Conservation (phyloP, 2,329 filamentous ascomycete species). For the Pseudonectria foliicola region DNA sequence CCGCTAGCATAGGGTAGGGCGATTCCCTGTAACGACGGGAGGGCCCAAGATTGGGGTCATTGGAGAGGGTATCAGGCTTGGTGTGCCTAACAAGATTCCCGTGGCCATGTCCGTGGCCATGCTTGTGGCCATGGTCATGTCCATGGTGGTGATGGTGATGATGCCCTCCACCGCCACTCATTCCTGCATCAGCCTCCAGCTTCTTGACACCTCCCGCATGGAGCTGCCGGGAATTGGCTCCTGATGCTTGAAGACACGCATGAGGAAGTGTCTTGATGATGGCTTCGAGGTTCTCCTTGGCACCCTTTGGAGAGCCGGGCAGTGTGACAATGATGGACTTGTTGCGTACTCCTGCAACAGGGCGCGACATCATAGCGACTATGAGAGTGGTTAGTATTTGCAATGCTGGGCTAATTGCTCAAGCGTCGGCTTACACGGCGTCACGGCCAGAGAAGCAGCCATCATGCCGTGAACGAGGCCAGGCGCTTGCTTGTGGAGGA, state of each 20-base stretch:
- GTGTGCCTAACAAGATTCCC: slow-evolving; percentile 68
- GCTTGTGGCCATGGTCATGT: slow-evolving; percentile 49
- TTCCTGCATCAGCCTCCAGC: slow-evolving; percentile 74
- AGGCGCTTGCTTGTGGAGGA: slow-evolving; percentile 79
- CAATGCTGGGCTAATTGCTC: no score
- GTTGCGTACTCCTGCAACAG: slow-evolving; percentile 80
- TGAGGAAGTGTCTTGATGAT: slow-evolving; percentile 88
- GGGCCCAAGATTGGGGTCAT: slow-evolving; percentile 54
- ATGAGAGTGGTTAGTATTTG: neutral
- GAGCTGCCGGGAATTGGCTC: slow-evolving; percentile 69
- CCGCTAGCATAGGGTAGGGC: slow-evolving; percentile 85
- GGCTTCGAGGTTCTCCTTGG: slow-evolving; percentile 84
- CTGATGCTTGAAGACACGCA: slow-evolving; percentile 84
- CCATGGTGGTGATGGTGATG: slow-evolving; percentile 35
- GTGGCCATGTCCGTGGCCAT: slow-evolving; percentile 54
- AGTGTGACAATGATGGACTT: slow-evolving; percentile 79
- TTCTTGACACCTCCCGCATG: slow-evolving; percentile 78
- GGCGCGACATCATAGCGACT: slow-evolving; percentile 97
- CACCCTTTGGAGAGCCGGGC: slow-evolving; percentile 91
- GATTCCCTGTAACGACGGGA: slow-evolving; percentile 72
- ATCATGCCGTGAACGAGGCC: slow-evolving; percentile 96
- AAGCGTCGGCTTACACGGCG: slow-evolving; percentile 64
- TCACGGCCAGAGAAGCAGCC: slow-evolving; percentile 72
- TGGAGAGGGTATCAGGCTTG: slow-evolving; percentile 52
- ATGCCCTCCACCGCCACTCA: slow-evolving; percentile 31